Conservation (phyloP, 2,329 filamentous ascomycete species). For the Alternaria hordeiaustralica region DNA sequence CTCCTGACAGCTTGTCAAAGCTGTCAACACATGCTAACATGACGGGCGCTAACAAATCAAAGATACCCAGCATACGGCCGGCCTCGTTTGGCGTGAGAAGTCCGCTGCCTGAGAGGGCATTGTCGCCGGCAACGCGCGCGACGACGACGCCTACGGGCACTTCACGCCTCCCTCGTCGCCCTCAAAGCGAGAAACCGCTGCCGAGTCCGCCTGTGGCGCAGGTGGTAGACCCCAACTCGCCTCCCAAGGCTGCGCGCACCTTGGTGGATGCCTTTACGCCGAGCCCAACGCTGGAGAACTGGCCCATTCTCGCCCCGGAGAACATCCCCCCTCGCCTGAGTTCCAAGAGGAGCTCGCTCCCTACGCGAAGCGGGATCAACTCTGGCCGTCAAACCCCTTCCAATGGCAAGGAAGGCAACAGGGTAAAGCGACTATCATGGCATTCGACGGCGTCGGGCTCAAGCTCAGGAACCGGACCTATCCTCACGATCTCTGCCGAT, state of each 20-base stretch:
- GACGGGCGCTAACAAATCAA: slow-evolving; percentile 9
- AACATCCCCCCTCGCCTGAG: slow-evolving; percentile 25
- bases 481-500: slow-evolving; percentile 30
- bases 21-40: slow-evolving; percentile 7
- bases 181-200: slow-evolving; percentile 46
- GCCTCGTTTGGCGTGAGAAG: slow-evolving; percentile 15
- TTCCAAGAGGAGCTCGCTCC: slow-evolving; percentile 25
- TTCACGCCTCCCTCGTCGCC: slow-evolving; percentile 42
- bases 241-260: slow-evolving; percentile 45
- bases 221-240: slow-evolving; percentile 38
- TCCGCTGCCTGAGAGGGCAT: slow-evolving; percentile 11
- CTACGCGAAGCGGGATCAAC: not conserved
- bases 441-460: slow-evolving; percentile 17
- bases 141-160: slow-evolving; percentile 9
- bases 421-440: slow-evolving; percentile 30
- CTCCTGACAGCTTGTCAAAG: slow-evolving; percentile 8
- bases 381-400: slow-evolving; percentile 4
- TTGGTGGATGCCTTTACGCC: slow-evolving; percentile 51
- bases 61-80: slow-evolving; percentile 11
- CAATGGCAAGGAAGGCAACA: slow-evolving; percentile 12
- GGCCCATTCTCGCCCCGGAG: slow-evolving; percentile 39
- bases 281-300: slow-evolving; percentile 32
- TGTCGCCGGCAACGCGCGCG: not conserved
- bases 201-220: slow-evolving; percentile 48
- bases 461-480: slow-evolving; percentile 20